Conservation (phyloP, 768 basidiomycete genomes). For the Clavulina sp. region DNA sequence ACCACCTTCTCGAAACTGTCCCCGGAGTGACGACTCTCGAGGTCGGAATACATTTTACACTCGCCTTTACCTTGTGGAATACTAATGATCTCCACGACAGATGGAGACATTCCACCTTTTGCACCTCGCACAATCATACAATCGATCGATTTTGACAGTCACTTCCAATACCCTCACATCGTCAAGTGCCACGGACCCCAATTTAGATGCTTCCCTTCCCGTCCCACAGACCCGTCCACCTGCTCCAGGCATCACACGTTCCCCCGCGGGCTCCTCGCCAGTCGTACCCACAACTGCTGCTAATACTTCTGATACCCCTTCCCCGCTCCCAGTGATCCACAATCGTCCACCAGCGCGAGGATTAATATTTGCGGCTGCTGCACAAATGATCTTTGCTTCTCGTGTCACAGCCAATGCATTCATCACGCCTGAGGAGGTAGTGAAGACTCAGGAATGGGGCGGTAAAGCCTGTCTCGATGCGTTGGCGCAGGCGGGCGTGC, state of each 20-base stretch:
- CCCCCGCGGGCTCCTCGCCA: not conserved
- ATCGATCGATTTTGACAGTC: conserved; percentile 27
- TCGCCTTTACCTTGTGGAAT: not conserved
- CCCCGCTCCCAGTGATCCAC: conserved; percentile 12
- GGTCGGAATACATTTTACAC: conserved; percentile 22
- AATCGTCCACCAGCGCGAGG: conserved; percentile 4
- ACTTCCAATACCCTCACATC: conserved; percentile 17
- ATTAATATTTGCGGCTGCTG: conserved; percentile 53
- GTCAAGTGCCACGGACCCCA: too few relatives aligned
- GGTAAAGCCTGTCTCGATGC: conserved; percentile 29
- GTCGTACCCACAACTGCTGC: not conserved
- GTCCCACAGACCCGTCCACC: conserved; percentile 10
- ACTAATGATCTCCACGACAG: conserved; percentile 21
- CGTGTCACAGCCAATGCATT: conserved; percentile 54
- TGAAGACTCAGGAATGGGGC: conserved; percentile 39
- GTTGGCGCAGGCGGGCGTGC: too few relatives aligned
- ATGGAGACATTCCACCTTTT: conserved; percentile 77
- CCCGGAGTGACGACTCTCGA: conserved; percentile 49
- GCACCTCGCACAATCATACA: conserved; percentile 51
- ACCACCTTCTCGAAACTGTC: conserved; percentile 32
- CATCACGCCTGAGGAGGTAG: conserved; percentile 51
- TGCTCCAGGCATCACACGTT: conserved; percentile 12
- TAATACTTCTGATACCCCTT: not conserved
- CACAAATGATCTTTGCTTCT: conserved; percentile 70
- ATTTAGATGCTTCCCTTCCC: conserved; percentile 8